These are phyloP conservation scores for Sarocladiaceae sp. DNA, from an alignment of 2,329 filamentous ascomycete species.

Conservation along the genomic window DNA sequence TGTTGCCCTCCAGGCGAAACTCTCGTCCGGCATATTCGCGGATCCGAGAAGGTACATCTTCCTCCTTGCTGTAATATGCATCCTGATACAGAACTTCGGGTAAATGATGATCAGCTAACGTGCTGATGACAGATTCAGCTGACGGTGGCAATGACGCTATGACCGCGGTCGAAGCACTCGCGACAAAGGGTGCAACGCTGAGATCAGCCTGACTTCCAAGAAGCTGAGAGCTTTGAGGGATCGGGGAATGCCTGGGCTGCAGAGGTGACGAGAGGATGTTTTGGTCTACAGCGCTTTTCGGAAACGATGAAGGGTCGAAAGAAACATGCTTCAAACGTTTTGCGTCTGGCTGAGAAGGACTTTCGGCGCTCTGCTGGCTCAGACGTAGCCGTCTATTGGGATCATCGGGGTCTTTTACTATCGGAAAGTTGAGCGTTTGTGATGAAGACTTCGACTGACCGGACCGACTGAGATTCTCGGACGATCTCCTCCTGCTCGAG, in stretches of 20 bases:
- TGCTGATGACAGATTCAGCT: background rate
- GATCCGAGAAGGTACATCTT: constrained; percentile 69
- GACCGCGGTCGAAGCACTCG: background rate
- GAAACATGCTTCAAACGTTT: constrained; percentile 18
- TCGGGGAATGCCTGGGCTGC: background rate
- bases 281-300: background rate
- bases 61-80: constrained; percentile 77
- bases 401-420: constrained; percentile 71
- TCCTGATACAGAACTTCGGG: constrained; percentile 75
- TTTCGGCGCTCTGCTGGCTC: constrained; percentile 52
- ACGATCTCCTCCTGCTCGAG: constrained; percentile 9
- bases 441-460: constrained; percentile 7
- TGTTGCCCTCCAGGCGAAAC: constrained; percentile 70
- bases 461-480: constrained; percentile 10
- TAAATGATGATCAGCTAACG: constrained; percentile 21
- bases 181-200: background rate
- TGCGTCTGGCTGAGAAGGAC: constrained; percentile 38
- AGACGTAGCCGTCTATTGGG: constrained; percentile 55
- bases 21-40: constrained; percentile 85
- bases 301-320: constrained; percentile 14
- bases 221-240: background rate
- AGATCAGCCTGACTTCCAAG: background rate
- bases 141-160: background rate
- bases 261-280: background rate
- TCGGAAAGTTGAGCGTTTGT: constrained; percentile 53